Base-by-base conservation (phyloP, 1,139 yeast genomes). In the Pichia sp. region DNA sequence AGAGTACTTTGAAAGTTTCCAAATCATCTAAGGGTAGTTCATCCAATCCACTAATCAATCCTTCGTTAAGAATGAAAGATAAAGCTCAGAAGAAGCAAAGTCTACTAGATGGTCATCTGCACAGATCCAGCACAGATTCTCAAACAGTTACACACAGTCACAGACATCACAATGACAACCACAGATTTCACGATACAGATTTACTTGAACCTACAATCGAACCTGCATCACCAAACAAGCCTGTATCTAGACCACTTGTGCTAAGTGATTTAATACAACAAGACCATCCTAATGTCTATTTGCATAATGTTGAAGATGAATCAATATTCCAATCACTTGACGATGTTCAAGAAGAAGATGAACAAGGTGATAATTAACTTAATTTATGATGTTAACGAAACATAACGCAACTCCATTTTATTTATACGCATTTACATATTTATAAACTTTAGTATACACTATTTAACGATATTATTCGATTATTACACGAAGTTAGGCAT, bases 1-100 rank as follows among this genome's bases (percentile, higher is more conserved):
- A 89, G 33, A 90, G 89, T 66, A 88, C 87, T 20, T 40, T 55
- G 6, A 54, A 44, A 31, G 33, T 24, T 4, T 32, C 36, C 6
- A 46, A 45, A 32, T 42, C 48, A 6, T 47, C 51, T 4, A 50
- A 44, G n/a, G 50, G 52, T 10, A 40, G 47, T 4, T 43, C 50
- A 2, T 37, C 37, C 19, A 46, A 48, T 38, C 47, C 50, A 7
- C 12, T 39, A 15, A 38, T 43, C 7, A 48, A 48, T 30, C 47
- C 52, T 18, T 20, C 46, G 20, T 30, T 48, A 17, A 48, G 34
- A 40, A 35, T 44, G 34, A 43, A 44, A 28, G 40, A 34, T 17
- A 32, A 18, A 17, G 18, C 37, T 7, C 36, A 18, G 4, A 32
- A 40, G 22, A 17, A 32, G 11, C 28, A 38, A 28, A 31, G 30